These are phyloP conservation scores for Mucor piriformis DNA, from an alignment of 371 early-diverging fungal species.

Conservation along the genomic window DNA sequence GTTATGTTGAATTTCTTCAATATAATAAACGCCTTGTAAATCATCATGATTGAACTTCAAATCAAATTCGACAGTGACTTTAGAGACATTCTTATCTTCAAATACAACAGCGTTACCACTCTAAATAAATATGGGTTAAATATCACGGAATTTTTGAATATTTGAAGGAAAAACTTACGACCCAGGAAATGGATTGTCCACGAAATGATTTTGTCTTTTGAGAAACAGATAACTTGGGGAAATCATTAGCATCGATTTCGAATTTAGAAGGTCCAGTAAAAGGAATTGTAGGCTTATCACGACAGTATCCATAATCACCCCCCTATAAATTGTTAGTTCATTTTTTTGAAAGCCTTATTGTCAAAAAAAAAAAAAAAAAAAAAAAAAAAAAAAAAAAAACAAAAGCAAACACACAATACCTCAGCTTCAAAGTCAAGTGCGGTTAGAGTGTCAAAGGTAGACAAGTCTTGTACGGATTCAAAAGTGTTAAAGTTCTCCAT, in stretches of 20 bases:
- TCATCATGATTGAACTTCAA: conserved; percentile 9
- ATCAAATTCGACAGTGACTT: conserved; percentile 1
- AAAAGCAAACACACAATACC: not conserved
- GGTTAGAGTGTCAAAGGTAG: not conserved
- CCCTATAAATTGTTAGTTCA: not conserved
- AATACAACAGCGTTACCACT: not conserved
- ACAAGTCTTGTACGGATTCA: not conserved
- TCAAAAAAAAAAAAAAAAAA: too few relatives aligned
- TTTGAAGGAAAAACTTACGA: not conserved
- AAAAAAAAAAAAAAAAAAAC: not conserved
- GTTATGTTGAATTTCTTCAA: conserved; percentile 4
- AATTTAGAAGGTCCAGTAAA: conserved; percentile 10
- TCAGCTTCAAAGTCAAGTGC: not conserved
- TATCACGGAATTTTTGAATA: not conserved
- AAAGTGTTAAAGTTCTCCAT: not conserved
- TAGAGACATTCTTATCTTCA: not conserved
- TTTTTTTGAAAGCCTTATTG: not conserved
- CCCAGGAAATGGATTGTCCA: not conserved
- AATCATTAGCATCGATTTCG: conserved; percentile 4
- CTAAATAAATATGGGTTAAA: not conserved
- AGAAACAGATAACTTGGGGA: conserved; percentile 1
- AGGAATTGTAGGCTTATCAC: conserved; percentile 7
- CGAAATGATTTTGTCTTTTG: not conserved
- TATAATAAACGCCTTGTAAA: conserved; percentile 13
- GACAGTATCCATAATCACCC: not conserved